Base-by-base conservation (phyloP, 208 protist genomes). In the Hexamita inflata region DNA sequence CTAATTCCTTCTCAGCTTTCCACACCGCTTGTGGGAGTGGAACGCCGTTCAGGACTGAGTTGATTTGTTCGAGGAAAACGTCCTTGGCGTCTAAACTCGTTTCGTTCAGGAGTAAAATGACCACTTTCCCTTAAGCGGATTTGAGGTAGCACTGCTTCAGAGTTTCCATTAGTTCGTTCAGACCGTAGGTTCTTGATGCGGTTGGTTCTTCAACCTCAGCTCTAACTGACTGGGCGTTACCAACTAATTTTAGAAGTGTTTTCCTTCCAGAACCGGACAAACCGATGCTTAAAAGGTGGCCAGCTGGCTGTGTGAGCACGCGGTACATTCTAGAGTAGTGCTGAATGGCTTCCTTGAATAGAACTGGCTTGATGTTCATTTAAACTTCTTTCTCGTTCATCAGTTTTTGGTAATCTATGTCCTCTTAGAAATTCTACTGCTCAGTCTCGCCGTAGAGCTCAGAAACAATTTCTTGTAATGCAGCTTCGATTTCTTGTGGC, bases 41-140 rank as follows among this genome's bases (percentile, higher is more conserved):
- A 61, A 94, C 94, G 26, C 89, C 90, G 73, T 94, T 95, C 0
- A 98, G 86, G 85, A 98, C 93, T 86, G 95, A 96, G 87, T 98
- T 98, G 83, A 98, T 94, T 49, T 95, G 84, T 86, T 98, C 94
- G 13, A 98, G 84, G 81, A 98, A 98, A 42, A 90, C 87, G 78
- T 97, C 93, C 73, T 95, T 11, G 9, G 64, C 82, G 77, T 93
- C 94, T 34, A 98, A 91, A 78, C 98, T 93, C 35, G 85, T 87
- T 79, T 98, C 94, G 74, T 92, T 95, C 80, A 98, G 97, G 1
- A 98, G 84, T 74, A 98, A 98, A 0, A 96, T 89, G 59, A 86
- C 83, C 83, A 75, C 41, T 9, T 35, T 41, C 15, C 42, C 32
- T 7, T 38, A 13, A 35, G 29, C 74, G 29, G 58, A 90, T 30